Evolutionary conservation across 768 basidiomycete species (phyloP), one percentile per base, ranked within the genome.

Genomic region (Suillus brevipes): DNA sequence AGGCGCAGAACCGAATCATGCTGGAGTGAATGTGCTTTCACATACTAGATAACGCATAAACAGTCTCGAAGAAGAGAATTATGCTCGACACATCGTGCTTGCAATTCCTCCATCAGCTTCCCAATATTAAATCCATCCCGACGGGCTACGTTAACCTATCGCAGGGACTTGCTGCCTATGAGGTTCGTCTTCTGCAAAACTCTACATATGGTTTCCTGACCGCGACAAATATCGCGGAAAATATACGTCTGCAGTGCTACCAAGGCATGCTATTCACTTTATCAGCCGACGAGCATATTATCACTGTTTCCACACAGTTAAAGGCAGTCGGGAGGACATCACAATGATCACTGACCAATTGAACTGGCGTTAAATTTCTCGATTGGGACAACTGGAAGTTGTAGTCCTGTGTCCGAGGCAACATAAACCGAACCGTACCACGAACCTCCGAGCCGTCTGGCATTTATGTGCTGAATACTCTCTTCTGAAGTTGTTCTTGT

Each of bases 81-180:
- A 67, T 92, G 62, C 89, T 89, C 57, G 90, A 92, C 67, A 84
- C 85, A 5, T 77, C 89, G 23, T 86, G 82, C 74, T 74, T 89
- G 53, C 83, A 81, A 68, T 74, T 78, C 60, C 76, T 86, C 38
- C 73, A 79, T 64, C 86, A 87, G 60, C 69, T 83, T 81, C 82
- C 88, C 88, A n/a, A 78, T 88, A 61, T 77, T 81, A 66, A 66
- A 78, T 47, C 80, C 85, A 34, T 61, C 70, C 37, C 67, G 68
- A 2, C 88, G 87, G 88, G 66, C 75, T 58, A 70, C 57, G 14
- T 58, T 38, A 37, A 52, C 68, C 14, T 78, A 78, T 78, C 63
- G 65, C 60, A 61, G 74, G 66, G 64, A 28, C 20, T 67, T 40
- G n/a, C n/a, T n/a, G 14, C 66, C 4, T 53, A 74, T 52, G 71